A percentile compares a stretch with the other conserved stretches of the same genome.
Conservation (phyloP, 108 stramenopile genomes). For the Bacterosira constricta region DNA sequence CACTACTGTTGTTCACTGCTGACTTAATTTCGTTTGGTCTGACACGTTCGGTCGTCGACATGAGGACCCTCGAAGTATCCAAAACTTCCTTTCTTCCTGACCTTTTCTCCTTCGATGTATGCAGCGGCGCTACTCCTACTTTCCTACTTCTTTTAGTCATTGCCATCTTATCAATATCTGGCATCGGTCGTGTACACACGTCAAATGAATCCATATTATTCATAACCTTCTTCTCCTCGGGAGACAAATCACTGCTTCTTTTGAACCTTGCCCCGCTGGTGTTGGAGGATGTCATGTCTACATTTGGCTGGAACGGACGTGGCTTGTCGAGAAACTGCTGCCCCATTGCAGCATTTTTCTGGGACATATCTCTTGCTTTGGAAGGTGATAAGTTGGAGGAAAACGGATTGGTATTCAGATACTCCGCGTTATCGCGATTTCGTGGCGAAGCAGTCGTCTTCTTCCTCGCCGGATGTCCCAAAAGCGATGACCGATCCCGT, state of each 20-base stretch:
- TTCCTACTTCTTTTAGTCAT: neutral
- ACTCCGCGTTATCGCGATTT: too few relatives aligned
- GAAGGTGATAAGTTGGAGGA: too few relatives aligned
- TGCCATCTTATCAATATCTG: neutral
- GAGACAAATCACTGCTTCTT: neutral
- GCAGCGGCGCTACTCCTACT: neutral
- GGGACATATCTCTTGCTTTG: too few relatives aligned
- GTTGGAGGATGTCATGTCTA: neutral
- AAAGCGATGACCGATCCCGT: too few relatives aligned
- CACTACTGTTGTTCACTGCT: neutral
- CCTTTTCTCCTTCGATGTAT: neutral
- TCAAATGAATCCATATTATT: neutral
- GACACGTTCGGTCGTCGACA: too few relatives aligned
- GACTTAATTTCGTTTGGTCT: too few relatives aligned
- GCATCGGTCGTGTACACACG: constrained; percentile 1
- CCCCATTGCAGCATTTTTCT: too few relatives aligned
- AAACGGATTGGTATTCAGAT: too few relatives aligned
- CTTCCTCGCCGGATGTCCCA: too few relatives aligned
- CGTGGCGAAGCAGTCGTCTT: too few relatives aligned
- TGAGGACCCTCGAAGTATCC: too few relatives aligned
- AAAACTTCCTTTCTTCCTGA: too few relatives aligned
- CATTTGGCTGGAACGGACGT: neutral
- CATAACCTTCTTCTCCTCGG: constrained; percentile 1
- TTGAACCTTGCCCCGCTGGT: constrained; percentile 1
- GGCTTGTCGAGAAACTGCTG: constrained; percentile 5